phyloP scores from a whole-genome alignment of 1,284 basidiomycete species.

The Ceraceosorus guamensis region DNA sequence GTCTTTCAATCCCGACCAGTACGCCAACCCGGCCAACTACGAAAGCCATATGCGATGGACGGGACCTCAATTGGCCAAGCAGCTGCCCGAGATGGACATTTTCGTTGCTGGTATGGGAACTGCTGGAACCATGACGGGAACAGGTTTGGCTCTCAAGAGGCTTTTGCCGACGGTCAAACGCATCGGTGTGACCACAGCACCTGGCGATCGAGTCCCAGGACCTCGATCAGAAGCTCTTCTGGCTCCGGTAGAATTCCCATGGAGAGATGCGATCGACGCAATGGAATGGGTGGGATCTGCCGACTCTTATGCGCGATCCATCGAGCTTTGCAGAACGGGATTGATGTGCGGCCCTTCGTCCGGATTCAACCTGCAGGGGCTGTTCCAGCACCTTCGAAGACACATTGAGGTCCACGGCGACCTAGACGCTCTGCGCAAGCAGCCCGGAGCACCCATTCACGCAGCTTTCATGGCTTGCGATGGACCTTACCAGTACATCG shows the following conservation, averaged over 20 bases:
- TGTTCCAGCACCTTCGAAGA: conserved; percentile 19
- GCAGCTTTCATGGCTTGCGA: conserved; percentile 27
- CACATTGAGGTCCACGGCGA: conserved; percentile 11
- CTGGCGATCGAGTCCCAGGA: conserved; percentile 26
- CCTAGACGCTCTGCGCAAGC: conserved; percentile 13
- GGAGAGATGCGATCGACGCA: conserved; percentile 18
- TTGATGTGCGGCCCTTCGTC: conserved; percentile 21
- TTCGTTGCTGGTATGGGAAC: conserved; percentile 25
- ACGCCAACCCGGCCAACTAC: conserved; percentile 20
- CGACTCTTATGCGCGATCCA: conserved; percentile 15
- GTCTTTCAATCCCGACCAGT: conserved; percentile 23
- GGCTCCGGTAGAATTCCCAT: conserved; percentile 21
- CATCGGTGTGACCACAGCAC: conserved; percentile 17
- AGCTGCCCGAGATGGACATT: conserved; percentile 25
- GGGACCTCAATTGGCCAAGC: conserved; percentile 19
- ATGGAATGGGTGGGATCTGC: conserved; percentile 15
- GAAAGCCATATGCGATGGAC: conserved; percentile 23
- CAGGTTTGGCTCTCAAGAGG: conserved; percentile 12
- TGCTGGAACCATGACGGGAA: conserved; percentile 26
- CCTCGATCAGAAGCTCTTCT: conserved; percentile 18
- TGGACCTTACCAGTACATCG: conserved; percentile 25
- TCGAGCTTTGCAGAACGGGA: conserved; percentile 22
- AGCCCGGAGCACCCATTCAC: conserved; percentile 16
- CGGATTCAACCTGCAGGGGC: conserved; percentile 18
- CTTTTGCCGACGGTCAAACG: conserved; percentile 8